Conservation (phyloP, 192 early-diverging fungal species). For the Rhizoclosmatium globosum region DNA sequence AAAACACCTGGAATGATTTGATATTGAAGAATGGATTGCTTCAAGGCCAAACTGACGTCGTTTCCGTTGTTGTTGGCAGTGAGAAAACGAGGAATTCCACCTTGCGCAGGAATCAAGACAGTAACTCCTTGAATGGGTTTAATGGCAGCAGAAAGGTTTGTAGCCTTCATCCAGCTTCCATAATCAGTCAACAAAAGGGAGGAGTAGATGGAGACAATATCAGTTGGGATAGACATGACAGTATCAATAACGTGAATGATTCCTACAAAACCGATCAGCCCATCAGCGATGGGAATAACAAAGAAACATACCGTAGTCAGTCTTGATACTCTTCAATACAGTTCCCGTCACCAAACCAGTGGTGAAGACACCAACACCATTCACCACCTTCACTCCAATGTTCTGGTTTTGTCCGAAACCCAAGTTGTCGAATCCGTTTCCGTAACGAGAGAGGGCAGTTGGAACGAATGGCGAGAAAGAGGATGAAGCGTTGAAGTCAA, state of each 20-base stretch:
- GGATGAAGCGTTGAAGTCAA: constrained; percentile 16
- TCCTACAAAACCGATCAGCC: constrained; percentile 8
- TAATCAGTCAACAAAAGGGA: constrained; percentile 25
- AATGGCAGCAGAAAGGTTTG: neutral
- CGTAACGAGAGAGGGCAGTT: constrained; percentile 21
- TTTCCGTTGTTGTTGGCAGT: neutral
- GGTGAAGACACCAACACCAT: constrained; percentile 4
- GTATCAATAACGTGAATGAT: constrained; percentile 36
- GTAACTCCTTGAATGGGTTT: constrained; percentile 33
- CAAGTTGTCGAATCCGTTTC: constrained; percentile 32
- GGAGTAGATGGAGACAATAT: constrained; percentile 23
- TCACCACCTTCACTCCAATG: constrained; percentile 6
- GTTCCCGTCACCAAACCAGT: constrained; percentile 10
- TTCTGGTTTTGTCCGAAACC: constrained; percentile 12
- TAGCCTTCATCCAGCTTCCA: neutral
- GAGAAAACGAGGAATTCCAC: constrained; percentile 26
- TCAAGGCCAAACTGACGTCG: constrained; percentile 19
- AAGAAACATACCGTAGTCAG: constrained; percentile 24
- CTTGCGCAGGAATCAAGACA: constrained; percentile 33
- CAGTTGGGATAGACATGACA: constrained; percentile 31
- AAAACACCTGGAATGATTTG: constrained; percentile 36
- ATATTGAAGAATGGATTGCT: constrained; percentile 26
- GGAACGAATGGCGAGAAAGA: neutral
- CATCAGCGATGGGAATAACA: neutral
- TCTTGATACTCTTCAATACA: constrained; percentile 10